These are phyloP conservation scores for Plectosphaerella plurivora DNA, from an alignment of 2,329 filamentous ascomycete species.

Conservation along the genomic window DNA sequence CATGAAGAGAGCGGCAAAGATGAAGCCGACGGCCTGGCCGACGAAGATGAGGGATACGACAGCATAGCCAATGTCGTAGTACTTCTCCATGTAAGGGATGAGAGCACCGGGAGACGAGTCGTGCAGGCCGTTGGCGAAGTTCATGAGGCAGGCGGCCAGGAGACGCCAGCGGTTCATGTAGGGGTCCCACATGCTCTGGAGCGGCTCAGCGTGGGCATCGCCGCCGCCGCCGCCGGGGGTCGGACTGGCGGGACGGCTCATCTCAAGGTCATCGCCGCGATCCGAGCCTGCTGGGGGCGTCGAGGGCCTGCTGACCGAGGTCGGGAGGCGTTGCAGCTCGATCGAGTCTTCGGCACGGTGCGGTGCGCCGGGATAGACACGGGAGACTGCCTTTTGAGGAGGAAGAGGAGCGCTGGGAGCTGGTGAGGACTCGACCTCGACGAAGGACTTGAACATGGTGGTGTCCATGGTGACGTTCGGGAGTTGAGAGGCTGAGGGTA, in stretches of 20 bases:
- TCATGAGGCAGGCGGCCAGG: constrained; percentile 58
- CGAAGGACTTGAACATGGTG: constrained; percentile 23
- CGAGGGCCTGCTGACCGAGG: background rate
- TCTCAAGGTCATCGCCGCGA: constrained; percentile 37
- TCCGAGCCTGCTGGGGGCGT: constrained; percentile 2
- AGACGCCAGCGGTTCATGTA: constrained; percentile 69
- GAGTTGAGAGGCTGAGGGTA: too few species aligned
- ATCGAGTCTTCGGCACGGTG: constrained; percentile 20
- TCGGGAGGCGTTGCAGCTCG: constrained; percentile 20
- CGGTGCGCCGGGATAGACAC: constrained; percentile 33
- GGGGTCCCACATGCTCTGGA: constrained; percentile 55
- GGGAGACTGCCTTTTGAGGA: constrained; percentile 31
- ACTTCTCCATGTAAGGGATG: constrained; percentile 74
- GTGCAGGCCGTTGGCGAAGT: constrained; percentile 66
- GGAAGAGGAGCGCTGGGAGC: constrained; percentile 11
- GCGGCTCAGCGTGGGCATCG: constrained; percentile 34
- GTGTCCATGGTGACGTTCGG: constrained; percentile 23
- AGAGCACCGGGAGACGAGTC: constrained; percentile 74
- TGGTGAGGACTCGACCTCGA: constrained; percentile 22
- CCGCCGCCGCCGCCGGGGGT: constrained; percentile 10
- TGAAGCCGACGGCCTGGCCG: constrained; percentile 71
- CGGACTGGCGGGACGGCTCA: constrained; percentile 48
- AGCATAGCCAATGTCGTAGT: constrained; percentile 73
- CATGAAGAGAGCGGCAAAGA: constrained; percentile 66
- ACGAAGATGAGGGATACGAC: constrained; percentile 80